These are phyloP conservation scores for Clathrus columnatus DNA, from an alignment of 768 basidiomycete species.

Conservation along the genomic window DNA sequence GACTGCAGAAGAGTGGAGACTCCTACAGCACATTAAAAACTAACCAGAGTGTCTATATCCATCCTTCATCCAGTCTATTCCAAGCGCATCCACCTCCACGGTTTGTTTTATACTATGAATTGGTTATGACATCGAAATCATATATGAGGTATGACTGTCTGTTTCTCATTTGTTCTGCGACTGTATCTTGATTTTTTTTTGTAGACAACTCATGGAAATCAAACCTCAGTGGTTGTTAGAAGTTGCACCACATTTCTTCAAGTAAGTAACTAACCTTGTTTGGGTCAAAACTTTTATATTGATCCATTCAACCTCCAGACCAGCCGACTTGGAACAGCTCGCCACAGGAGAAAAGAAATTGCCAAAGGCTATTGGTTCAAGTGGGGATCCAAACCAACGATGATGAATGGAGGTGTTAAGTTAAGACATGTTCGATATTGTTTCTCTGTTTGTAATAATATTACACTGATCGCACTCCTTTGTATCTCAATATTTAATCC, in stretches of 20 bases:
- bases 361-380: conserved; percentile 62
- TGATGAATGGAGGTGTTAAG: neutral
- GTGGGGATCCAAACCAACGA: conserved; percentile 6
- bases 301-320: conserved; percentile 3
- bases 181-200: neutral
- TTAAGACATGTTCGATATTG: neutral
- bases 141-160: conserved; percentile 63
- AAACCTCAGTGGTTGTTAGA: conserved; percentile 92
- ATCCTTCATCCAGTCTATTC: conserved; percentile 92
- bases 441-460: neutral
- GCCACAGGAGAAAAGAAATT: conserved; percentile 84
- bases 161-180: neutral
- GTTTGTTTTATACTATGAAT: conserved; percentile 88
- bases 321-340: conserved; percentile 68
- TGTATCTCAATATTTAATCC: neutral
- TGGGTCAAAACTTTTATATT: neutral
- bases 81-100: conserved; percentile 91
- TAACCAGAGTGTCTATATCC: conserved; percentile 92
- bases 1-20: conserved; percentile 91
- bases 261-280: conserved; percentile 26
- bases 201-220: conserved; percentile 94
- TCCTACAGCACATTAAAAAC: conserved; percentile 96
- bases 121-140: conserved; percentile 96
- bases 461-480: neutral
- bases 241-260: conserved; percentile 97